Percentiles rank a stretch among this genome's conserved stretches.
Conservation (phyloP, 805 yeast species). For the Naumovozyma baii region DNA sequence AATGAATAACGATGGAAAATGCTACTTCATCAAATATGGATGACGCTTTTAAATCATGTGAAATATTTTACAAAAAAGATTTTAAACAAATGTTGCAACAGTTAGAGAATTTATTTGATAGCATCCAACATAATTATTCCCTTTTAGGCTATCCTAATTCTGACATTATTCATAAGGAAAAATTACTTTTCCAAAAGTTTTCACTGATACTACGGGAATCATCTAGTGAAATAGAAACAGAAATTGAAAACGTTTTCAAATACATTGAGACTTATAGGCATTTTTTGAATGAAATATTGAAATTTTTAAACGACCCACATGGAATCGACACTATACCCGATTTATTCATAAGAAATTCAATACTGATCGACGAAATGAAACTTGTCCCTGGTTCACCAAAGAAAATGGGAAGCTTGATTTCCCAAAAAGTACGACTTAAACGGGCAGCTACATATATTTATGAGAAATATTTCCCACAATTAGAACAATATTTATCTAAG, state of each 20-base stretch:
- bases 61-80: not conserved
- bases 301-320: not conserved
- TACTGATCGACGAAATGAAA: not conserved
- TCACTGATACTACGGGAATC: not conserved
- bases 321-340: not conserved
- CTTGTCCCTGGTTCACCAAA: not conserved
- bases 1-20: too few relatives aligned
- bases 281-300: not conserved
- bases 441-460: not conserved
- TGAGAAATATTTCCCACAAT: not conserved
- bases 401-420: not conserved
- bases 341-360: not conserved
- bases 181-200: not conserved
- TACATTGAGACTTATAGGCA: not conserved
- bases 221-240: not conserved
- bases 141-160: not conserved
- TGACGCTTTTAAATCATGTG: too few relatives aligned
- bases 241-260: not conserved
- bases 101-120: not conserved
- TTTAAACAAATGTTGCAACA: not conserved
- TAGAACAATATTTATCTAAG: not conserved
- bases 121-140: not conserved
- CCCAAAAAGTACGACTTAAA: not conserved
- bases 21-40: too few relatives aligned
- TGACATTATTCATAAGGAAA: not conserved